A percentile compares a stretch with the other conserved stretches of the same genome.
These are phyloP conservation scores for Penicillium concentricum DNA, from an alignment of 2,329 filamentous ascomycete genomes.

Conservation along the genomic window DNA sequence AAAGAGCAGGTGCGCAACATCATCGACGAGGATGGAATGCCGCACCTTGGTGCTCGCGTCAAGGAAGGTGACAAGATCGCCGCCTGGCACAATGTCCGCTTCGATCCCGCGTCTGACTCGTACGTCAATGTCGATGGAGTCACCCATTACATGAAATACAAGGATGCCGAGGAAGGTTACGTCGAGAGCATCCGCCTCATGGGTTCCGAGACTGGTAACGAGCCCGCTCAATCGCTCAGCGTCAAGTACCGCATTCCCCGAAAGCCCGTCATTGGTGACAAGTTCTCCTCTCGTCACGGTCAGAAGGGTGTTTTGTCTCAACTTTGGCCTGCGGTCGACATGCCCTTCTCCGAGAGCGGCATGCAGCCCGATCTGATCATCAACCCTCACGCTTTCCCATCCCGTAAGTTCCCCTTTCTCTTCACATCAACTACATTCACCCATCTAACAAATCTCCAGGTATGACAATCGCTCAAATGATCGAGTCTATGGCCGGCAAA, in stretches of 20 bases:
- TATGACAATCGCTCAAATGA: conserved; percentile 99
- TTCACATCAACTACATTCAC: background rate
- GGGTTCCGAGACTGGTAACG: conserved; percentile 76
- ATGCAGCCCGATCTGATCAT: conserved; percentile 98
- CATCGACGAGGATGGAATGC: conserved; percentile 85
- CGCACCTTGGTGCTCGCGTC: conserved; percentile 74
- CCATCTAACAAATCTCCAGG: conserved; percentile 23
- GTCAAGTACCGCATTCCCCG: conserved; percentile 92
- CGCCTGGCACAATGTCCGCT: conserved; percentile 84
- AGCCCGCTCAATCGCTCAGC: conserved; percentile 82
- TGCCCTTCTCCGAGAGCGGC: conserved; percentile 95
- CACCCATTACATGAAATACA: conserved; percentile 91
- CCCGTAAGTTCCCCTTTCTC: conserved; percentile 54
- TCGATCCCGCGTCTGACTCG: conserved; percentile 67
- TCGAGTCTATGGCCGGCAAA: conserved; percentile 95
- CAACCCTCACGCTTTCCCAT: conserved; percentile 98
- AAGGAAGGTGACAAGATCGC: conserved; percentile 80
- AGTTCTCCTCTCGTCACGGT: conserved; percentile 97
- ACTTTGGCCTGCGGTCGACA: conserved; percentile 89
- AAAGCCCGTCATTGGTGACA: conserved; percentile 91
- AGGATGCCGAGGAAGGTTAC: conserved; percentile 82
- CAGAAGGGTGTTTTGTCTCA: conserved; percentile 97
- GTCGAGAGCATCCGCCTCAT: conserved; percentile 92
- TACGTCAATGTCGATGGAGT: conserved; percentile 82
- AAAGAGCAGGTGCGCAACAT: conserved; percentile 68